phyloP scores from a whole-genome alignment of 2,329 filamentous ascomycete species.

The Monilinia vaccinii-corymbosi region DNA sequence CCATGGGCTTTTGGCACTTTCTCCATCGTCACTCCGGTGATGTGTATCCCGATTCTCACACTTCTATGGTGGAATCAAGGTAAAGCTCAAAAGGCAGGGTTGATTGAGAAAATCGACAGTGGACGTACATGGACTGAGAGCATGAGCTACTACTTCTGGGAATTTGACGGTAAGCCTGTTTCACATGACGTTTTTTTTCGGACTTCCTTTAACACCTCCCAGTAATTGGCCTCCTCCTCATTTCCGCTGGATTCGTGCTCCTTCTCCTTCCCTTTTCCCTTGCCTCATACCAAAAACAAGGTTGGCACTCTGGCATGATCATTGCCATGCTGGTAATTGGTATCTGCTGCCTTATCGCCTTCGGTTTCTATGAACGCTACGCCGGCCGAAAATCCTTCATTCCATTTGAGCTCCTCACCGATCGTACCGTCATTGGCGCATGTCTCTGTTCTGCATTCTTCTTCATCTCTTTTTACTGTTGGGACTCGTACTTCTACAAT shows the following conservation, averaged over 20 bases:
- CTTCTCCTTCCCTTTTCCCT: slow-evolving; percentile 64
- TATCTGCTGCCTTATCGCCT: slow-evolving; percentile 42
- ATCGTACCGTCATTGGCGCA: slow-evolving; percentile 41
- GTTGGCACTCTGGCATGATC: slow-evolving; percentile 24
- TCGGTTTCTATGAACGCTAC: slow-evolving; percentile 49
- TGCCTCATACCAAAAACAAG: slow-evolving; percentile 27
- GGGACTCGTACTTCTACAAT: slow-evolving; percentile 44
- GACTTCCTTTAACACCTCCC: not conserved
- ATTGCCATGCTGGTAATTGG: slow-evolving; percentile 51
- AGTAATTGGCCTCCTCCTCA: slow-evolving; percentile 49
- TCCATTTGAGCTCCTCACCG: slow-evolving; percentile 40
- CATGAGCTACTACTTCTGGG: slow-evolving; percentile 43
- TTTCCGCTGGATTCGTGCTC: slow-evolving; percentile 50
- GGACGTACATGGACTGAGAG: slow-evolving; percentile 40
- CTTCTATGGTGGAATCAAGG: slow-evolving; percentile 43
- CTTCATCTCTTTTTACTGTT: slow-evolving; percentile 42
- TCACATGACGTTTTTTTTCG: not conserved
- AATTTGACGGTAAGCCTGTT: slow-evolving; percentile 46
- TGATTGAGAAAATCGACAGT: slow-evolving; percentile 35
- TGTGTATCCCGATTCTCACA: slow-evolving; percentile 52
- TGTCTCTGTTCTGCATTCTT: slow-evolving; percentile 36
- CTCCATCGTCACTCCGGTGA: slow-evolving; percentile 52
- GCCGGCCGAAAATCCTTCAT: slow-evolving; percentile 49
- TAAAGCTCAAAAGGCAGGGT: slow-evolving; percentile 46
- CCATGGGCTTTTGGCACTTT: slow-evolving; percentile 62